Percentiles rank a stretch among this genome's conserved stretches.
phyloP scores from a whole-genome alignment of 371 early-diverging fungal species.

The Apophysomyces ossiformis region DNA sequence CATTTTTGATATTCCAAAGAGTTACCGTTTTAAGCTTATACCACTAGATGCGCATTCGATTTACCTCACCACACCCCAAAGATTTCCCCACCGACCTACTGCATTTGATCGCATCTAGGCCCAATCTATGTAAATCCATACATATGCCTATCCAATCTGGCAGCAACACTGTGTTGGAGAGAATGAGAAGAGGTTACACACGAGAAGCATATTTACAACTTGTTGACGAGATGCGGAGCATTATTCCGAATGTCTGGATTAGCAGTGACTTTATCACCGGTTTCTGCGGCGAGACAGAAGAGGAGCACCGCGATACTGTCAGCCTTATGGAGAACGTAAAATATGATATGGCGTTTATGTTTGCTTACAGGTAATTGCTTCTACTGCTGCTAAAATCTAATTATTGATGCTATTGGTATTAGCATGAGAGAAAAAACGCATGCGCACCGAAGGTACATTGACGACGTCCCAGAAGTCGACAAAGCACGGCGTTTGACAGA shows the following conservation, averaged over 20 bases:
- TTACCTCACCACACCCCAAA: conserved; percentile 85
- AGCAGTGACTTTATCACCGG: conserved; percentile 82
- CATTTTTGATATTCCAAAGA: neutral
- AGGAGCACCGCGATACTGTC: conserved; percentile 75
- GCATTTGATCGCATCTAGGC: conserved; percentile 65
- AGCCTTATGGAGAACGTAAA: conserved; percentile 68
- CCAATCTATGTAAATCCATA: conserved; percentile 76
- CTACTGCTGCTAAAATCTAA: neutral
- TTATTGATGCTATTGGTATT: neutral
- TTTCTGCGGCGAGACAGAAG: conserved; percentile 84
- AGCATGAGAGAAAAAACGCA: conserved; percentile 81
- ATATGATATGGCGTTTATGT: conserved; percentile 84
- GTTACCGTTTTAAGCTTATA: neutral
- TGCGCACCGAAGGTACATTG: conserved; percentile 70
- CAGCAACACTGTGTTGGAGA: conserved; percentile 64
- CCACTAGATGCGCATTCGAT: conserved; percentile 71
- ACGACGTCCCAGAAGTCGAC: conserved; percentile 68
- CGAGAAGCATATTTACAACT: conserved; percentile 76
- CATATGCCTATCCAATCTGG: conserved; percentile 83
- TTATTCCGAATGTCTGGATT: conserved; percentile 75
- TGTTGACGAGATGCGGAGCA: conserved; percentile 63
- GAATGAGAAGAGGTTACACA: conserved; percentile 82
- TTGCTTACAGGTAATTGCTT: conserved; percentile 64
- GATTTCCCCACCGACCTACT: conserved; percentile 80
- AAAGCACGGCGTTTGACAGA: conserved; percentile 68